Conservation (phyloP, 1,139 yeast genomes). For the Protomyces inundatus region DNA sequence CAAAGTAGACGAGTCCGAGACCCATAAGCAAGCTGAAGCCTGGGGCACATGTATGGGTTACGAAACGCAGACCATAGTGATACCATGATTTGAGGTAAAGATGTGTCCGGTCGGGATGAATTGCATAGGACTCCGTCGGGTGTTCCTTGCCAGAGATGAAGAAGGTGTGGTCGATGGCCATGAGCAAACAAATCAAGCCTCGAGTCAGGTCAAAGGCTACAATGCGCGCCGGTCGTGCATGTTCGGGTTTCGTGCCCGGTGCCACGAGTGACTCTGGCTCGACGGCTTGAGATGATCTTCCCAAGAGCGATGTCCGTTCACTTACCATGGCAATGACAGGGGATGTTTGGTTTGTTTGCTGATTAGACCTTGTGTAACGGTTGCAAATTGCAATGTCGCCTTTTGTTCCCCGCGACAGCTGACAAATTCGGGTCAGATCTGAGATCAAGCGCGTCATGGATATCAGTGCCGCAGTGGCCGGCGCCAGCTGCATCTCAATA, state of each 20-base stretch:
- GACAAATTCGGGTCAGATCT: neutral
- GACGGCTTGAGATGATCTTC: neutral
- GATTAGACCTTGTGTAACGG: too few relatives aligned
- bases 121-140: conserved; percentile 11
- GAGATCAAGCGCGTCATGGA: too few relatives aligned
- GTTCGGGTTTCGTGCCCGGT: neutral
- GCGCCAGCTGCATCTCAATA: too few relatives aligned
- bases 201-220: conserved; percentile 18
- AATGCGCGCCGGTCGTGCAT: neutral
- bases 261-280: neutral
- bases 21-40: conserved; percentile 27
- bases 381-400: too few relatives aligned
- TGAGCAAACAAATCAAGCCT: conserved; percentile 19
- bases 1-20: conserved; percentile 20
- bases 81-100: conserved; percentile 13
- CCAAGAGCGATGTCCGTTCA: neutral
- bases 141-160: conserved; percentile 24
- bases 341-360: too few relatives aligned
- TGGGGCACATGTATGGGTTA: conserved; percentile 28
- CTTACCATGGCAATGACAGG: neutral
- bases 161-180: conserved; percentile 25
- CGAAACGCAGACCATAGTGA: conserved; percentile 17
- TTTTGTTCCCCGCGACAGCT: neutral
- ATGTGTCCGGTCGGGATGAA: conserved; percentile 19
- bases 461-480: too few relatives aligned